Conservation (phyloP, 129 eudicot genomes). For the Tagetes patula region DNA sequence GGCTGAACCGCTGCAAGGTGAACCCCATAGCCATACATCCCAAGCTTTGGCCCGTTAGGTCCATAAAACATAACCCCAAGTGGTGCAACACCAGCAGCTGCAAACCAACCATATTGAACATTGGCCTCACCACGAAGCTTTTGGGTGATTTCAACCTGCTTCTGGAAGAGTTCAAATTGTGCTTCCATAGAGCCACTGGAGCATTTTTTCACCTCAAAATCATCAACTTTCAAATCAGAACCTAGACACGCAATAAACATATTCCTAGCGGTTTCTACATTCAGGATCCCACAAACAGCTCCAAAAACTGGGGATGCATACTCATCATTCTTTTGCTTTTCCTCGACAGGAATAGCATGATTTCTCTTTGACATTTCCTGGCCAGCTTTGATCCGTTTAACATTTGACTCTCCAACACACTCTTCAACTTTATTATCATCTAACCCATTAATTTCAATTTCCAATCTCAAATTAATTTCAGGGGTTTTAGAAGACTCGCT, state of each 20-base stretch:
- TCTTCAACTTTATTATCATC: conserved; percentile 43
- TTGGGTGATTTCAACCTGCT: conserved; percentile 73
- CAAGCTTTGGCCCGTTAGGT: conserved; percentile 44
- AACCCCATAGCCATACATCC: conserved; percentile 58
- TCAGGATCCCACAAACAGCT: conserved; percentile 19
- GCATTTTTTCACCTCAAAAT: conserved; percentile 43
- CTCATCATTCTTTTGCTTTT: conserved; percentile 36
- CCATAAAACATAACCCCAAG: conserved; percentile 57
- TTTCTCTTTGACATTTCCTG: conserved; percentile 32
- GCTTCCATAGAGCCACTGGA: conserved; percentile 40
- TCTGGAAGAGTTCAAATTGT: conserved; percentile 59
- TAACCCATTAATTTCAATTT: conserved; percentile 59
- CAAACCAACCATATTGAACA: conserved; percentile 79
- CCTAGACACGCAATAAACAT: conserved; percentile 47
- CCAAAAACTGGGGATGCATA: conserved; percentile 30
- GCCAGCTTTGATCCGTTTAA: conserved; percentile 40
- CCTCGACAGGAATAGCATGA: conserved; percentile 33
- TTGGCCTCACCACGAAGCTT: conserved; percentile 77
- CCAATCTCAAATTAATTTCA: conserved; percentile 69
- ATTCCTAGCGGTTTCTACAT: conserved; percentile 39
- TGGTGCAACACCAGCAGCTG: conserved; percentile 42
- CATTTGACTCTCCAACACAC: conserved; percentile 62
- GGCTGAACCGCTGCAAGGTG: conserved; percentile 71
- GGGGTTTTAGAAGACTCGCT: conserved; percentile 31
- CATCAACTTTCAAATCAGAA: conserved; percentile 30